phyloP scores from a whole-genome alignment of 176 grass and related monocot genomes.

The Aegilops umbellulata region DNA sequence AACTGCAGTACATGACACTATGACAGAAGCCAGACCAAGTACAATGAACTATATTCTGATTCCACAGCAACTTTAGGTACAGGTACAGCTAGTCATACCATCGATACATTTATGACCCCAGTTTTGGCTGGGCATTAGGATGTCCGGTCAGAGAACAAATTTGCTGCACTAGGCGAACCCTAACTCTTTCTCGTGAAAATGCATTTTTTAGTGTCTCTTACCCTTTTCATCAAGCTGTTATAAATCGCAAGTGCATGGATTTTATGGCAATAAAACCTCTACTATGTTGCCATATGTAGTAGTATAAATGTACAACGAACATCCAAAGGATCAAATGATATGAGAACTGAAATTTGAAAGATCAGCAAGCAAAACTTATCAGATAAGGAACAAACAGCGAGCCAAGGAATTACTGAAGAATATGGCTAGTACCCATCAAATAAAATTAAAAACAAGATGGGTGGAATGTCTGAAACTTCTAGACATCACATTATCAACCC shows the following conservation, averaged over 20 bases:
- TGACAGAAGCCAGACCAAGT: background rate
- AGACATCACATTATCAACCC: background rate
- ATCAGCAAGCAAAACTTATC: background rate
- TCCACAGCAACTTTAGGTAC: background rate
- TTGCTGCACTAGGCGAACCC: background rate
- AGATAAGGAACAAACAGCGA: background rate
- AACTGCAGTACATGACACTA: background rate
- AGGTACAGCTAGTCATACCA: background rate
- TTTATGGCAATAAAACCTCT: conserved; percentile 5
- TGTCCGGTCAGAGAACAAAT: background rate
- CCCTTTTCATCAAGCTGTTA: background rate
- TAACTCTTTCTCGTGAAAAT: background rate
- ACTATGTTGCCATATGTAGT: background rate
- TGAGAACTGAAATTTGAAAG: background rate
- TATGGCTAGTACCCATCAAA: background rate
- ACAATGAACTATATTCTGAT: background rate
- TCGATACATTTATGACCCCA: background rate
- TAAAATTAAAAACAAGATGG: background rate
- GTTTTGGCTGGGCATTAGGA: background rate
- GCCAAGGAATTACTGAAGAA: background rate
- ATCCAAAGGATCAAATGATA: background rate
- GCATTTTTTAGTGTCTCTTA: background rate
- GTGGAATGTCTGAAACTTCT: background rate
- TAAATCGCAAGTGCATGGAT: background rate
- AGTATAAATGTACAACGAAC: background rate